phyloP scores from a whole-genome alignment of 73 alveolate species.

The Breviolum minutum region DNA sequence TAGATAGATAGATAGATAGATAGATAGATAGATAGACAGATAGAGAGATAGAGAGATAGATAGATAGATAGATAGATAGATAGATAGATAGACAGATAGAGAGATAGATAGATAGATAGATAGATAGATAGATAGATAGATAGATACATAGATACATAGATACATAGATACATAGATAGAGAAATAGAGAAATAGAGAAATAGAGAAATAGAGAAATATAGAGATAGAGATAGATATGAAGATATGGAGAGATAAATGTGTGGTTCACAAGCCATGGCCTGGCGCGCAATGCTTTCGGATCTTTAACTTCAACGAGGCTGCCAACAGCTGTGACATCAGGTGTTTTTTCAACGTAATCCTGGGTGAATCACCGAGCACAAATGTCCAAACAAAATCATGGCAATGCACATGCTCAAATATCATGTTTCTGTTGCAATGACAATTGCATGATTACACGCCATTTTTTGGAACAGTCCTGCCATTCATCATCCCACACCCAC shows the following conservation, averaged over 20 bases:
- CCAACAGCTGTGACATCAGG: constrained; percentile 72
- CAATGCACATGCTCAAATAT: neutral
- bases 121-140: neutral
- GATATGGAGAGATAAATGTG: neutral
- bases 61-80: too few species aligned
- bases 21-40: neutral
- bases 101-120: neutral
- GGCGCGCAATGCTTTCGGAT: constrained; percentile 82
- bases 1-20: neutral
- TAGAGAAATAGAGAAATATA: too few species aligned
- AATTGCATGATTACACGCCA: neutral
- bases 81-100: too few species aligned
- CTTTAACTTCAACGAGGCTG: constrained; percentile 72
- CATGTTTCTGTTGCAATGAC: neutral
- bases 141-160: neutral
- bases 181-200: too few species aligned
- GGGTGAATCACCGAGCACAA: neutral
- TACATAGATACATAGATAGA: neutral
- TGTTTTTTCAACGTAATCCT: constrained; percentile 51
- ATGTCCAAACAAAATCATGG: neutral
- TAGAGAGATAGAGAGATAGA: neutral
- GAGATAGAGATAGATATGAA: neutral
- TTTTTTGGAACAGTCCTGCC: constrained; percentile 33
- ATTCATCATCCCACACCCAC: constrained; percentile 89
- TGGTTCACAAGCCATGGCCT: neutral